Conservation (phyloP, 768 basidiomycete species). For the Hirschioporus abietinus region DNA sequence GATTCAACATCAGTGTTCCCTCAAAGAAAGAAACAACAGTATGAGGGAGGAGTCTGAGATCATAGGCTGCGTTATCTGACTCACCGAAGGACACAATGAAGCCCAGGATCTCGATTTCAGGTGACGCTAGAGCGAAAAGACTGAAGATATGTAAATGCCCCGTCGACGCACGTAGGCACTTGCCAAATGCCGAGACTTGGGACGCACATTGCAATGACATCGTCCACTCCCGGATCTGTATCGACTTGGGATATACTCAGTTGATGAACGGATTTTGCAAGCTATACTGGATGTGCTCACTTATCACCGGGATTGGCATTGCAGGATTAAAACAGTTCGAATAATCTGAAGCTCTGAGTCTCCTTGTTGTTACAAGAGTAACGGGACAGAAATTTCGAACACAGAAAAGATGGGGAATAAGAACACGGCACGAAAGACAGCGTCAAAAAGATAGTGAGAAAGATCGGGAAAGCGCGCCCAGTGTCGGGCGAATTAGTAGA, state of each 20-base stretch:
- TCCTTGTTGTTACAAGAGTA: too few relatives aligned
- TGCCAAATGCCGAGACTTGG: neutral
- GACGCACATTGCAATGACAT: constrained; percentile 68
- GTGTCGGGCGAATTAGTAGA: too few relatives aligned
- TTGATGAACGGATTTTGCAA: neutral
- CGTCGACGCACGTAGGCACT: neutral
- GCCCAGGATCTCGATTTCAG: constrained; percentile 76
- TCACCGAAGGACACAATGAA: constrained; percentile 73
- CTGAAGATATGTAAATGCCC: constrained; percentile 30
- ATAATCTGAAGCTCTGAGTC: neutral
- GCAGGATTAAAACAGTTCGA: neutral
- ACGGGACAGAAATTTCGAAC: too few relatives aligned
- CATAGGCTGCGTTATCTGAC: constrained; percentile 15
- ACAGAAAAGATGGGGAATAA: too few relatives aligned
- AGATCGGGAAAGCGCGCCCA: too few relatives aligned
- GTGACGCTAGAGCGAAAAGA: constrained; percentile 73
- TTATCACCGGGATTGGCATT: neutral
- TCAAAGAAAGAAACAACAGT: constrained; percentile 20
- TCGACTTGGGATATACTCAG: constrained; percentile 45
- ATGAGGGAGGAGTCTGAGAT: neutral
- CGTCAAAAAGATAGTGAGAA: too few relatives aligned
- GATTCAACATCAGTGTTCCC: constrained; percentile 68
- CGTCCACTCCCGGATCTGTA: constrained; percentile 85
- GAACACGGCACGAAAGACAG: too few relatives aligned
- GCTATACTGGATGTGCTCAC: neutral